Evolutionary conservation across 116 monocot genomes (phyloP).

Genomic region (Thalassia testudinum): DNA sequence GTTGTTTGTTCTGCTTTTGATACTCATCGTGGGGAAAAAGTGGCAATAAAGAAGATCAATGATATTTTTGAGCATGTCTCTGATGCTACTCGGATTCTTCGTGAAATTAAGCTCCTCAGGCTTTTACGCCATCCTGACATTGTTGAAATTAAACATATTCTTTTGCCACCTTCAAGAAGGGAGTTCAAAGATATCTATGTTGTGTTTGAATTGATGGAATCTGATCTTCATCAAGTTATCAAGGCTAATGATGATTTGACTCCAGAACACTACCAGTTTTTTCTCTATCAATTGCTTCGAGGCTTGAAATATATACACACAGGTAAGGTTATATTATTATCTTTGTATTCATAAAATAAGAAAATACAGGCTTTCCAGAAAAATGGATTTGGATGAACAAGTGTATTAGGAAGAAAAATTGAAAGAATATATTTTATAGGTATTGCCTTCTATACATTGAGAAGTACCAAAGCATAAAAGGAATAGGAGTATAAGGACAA

Average conservation of each 20-base stretch:
- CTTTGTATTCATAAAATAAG: too few relatives aligned
- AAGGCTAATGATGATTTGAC: slow-evolving; percentile 90
- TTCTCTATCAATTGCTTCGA: slow-evolving; percentile 75
- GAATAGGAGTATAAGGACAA: too few relatives aligned
- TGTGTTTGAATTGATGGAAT: slow-evolving; percentile 50
- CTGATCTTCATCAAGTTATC: slow-evolving; percentile 83
- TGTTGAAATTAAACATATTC: slow-evolving; percentile 82
- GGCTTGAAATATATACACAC: slow-evolving; percentile 45
- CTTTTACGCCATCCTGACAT: slow-evolving; percentile 75
- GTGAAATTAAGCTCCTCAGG: slow-evolving; percentile 78
- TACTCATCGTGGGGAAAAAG: slow-evolving; percentile 53
- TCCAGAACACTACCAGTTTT: slow-evolving; percentile 69
- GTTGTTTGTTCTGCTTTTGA: slow-evolving; percentile 68
- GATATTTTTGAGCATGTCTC: slow-evolving; percentile 89
- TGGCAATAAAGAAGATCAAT: slow-evolving; percentile 88
- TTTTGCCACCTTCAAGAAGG: slow-evolving; percentile 76
- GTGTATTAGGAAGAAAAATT: too few relatives aligned
- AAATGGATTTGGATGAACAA: too few relatives aligned
- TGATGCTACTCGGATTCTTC: slow-evolving; percentile 72
- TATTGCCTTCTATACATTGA: too few relatives aligned
- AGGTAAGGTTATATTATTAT: slow-evolving; percentile 3
- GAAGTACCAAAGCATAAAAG: too few relatives aligned
- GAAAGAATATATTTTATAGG: too few relatives aligned
- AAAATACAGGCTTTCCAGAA: too few relatives aligned
- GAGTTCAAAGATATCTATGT: slow-evolving; percentile 81